Evolutionary conservation across 2,329 filamentous ascomycete species (phyloP).

Genomic region (Calycina herbarum): DNA sequence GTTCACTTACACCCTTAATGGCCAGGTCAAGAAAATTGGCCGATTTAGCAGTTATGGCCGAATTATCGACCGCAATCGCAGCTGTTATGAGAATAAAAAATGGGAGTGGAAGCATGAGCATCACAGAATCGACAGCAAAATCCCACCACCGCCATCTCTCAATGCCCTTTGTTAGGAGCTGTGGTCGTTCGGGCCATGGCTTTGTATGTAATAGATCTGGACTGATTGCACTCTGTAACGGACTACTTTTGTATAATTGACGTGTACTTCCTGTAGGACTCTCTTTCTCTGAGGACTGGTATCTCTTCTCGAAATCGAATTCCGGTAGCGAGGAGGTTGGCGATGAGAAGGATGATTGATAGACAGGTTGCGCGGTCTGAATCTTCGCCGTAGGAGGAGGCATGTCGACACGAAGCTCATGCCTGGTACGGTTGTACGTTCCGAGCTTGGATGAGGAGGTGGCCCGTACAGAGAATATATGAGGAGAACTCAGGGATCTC

Average conservation of each 20-base stretch:
- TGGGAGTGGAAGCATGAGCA: constrained; percentile 26
- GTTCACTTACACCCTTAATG: constrained; percentile 27
- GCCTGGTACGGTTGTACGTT: neutral
- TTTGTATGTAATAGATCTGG: constrained; percentile 25
- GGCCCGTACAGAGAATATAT: constrained; percentile 4
- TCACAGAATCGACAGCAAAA: constrained; percentile 21
- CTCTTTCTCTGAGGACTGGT: constrained; percentile 19
- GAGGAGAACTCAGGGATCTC: neutral
- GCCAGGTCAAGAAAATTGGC: constrained; percentile 21
- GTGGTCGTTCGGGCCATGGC: constrained; percentile 28
- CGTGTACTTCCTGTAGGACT: constrained; percentile 13
- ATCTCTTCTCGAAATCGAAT: constrained; percentile 16
- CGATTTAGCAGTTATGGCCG: constrained; percentile 17
- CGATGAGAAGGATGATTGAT: constrained; percentile 4
- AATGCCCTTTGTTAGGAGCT: constrained; percentile 21
- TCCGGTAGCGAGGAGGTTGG: constrained; percentile 8
- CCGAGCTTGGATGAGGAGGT: constrained; percentile 2
- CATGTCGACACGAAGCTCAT: constrained; percentile 5
- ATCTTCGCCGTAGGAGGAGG: neutral
- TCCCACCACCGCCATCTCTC: constrained; percentile 24
- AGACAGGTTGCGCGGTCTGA: constrained; percentile 2
- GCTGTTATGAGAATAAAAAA: constrained; percentile 26
- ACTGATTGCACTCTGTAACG: constrained; percentile 8
- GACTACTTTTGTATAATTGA: neutral
- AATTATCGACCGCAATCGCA: constrained; percentile 23